phyloP scores from a whole-genome alignment of 1,284 basidiomycete genomes.

The Ceratobasidium papillatum region DNA sequence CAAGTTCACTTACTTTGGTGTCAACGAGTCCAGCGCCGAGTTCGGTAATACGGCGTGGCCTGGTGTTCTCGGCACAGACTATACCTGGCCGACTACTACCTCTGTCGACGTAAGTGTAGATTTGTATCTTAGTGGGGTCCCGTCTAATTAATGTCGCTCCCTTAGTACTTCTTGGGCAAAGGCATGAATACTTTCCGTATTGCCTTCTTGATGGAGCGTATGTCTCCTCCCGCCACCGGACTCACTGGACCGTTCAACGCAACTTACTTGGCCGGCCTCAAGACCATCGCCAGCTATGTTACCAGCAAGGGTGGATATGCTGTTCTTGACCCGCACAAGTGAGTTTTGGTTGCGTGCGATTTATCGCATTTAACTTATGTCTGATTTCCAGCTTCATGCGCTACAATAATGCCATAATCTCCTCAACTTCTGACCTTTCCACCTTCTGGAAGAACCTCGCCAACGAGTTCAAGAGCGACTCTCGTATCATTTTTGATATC shows the following conservation, averaged over 20 bases:
- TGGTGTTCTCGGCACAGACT: conserved; percentile 46
- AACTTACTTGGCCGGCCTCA: conserved; percentile 63
- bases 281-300: conserved; percentile 65
- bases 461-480: conserved; percentile 53
- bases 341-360: conserved; percentile 46
- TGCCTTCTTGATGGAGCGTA: conserved; percentile 66
- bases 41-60: conserved; percentile 55
- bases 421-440: conserved; percentile 61
- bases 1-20: conserved; percentile 70
- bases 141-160: conserved; percentile 43
- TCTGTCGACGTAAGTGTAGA: conserved; percentile 56
- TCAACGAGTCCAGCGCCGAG: conserved; percentile 69
- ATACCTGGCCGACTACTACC: conserved; percentile 60
- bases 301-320: conserved; percentile 67
- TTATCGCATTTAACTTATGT: neutral
- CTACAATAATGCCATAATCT: conserved; percentile 62
- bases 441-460: conserved; percentile 68
- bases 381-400: conserved; percentile 61
- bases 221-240: conserved; percentile 58
- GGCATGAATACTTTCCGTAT: conserved; percentile 73
- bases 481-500: conserved; percentile 56
- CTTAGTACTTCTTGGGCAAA: conserved; percentile 61
- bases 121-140: neutral
- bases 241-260: conserved; percentile 48
- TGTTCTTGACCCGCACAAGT: conserved; percentile 60